These are phyloP conservation scores for Basipetospora chlamydospora DNA, from an alignment of 2,329 filamentous ascomycete genomes.

Conservation along the genomic window DNA sequence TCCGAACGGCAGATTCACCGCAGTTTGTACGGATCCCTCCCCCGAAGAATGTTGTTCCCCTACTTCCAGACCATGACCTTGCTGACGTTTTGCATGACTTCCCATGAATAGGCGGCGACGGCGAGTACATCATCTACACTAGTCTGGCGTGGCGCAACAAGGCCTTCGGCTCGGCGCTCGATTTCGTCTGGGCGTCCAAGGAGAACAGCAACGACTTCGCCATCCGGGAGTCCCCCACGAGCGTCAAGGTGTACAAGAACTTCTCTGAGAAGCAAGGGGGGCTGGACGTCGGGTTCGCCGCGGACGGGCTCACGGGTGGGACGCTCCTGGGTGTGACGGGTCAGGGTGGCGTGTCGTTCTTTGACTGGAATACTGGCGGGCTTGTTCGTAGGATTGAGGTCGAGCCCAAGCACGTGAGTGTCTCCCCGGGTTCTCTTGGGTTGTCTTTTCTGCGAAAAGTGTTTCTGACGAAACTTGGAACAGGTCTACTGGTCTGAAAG, in stretches of 20 bases:
- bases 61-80: neutral
- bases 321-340: conserved; percentile 88
- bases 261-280: conserved; percentile 85
- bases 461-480: conserved; percentile 5
- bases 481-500: conserved; percentile 95
- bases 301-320: conserved; percentile 79
- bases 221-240: conserved; percentile 85
- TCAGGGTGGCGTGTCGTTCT: conserved; percentile 87
- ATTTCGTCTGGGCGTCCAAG: conserved; percentile 95
- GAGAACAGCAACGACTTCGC: conserved; percentile 98
- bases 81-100: neutral
- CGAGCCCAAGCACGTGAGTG: conserved; percentile 38
- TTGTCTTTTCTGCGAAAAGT: neutral
- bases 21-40: conserved; percentile 23
- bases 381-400: conserved; percentile 86
- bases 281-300: conserved; percentile 87
- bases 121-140: conserved; percentile 98
- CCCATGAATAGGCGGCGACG: conserved; percentile 46
- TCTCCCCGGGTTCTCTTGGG: neutral
- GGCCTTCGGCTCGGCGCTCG: conserved; percentile 84
- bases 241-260: conserved; percentile 95
- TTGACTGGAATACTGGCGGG: conserved; percentile 84
- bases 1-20: conserved; percentile 81
- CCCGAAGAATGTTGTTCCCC: neutral
- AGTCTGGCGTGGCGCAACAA: conserved; percentile 95